Evolutionary conservation across 805 yeast genomes (phyloP).

Genomic region (Maudiozyma turicensis): DNA sequence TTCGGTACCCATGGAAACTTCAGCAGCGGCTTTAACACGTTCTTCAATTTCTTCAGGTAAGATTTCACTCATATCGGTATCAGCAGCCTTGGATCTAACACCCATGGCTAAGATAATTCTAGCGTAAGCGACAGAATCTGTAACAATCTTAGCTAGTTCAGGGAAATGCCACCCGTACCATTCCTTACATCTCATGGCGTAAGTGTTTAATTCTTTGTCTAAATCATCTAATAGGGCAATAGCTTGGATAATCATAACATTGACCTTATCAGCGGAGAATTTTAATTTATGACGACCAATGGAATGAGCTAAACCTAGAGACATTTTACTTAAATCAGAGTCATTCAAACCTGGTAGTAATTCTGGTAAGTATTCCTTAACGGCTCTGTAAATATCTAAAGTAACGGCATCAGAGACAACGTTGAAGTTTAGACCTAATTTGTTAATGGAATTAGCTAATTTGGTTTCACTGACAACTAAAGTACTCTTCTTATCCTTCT

Average conservation of each 20-base stretch:
- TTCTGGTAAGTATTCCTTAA: conserved; percentile 88
- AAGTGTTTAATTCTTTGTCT: conserved; percentile 95
- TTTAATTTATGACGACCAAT: conserved; percentile 97
- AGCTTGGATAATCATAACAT: conserved; percentile 98
- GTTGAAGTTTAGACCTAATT: conserved; percentile 76
- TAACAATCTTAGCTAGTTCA: conserved; percentile 93
- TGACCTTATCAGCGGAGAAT: conserved; percentile 96
- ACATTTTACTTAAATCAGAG: conserved; percentile 81
- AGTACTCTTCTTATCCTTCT: conserved; percentile 74
- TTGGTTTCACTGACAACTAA: conserved; percentile 91
- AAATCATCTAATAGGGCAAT: conserved; percentile 93
- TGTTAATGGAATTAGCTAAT: conserved; percentile 92
- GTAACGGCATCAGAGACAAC: conserved; percentile 94
- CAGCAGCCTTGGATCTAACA: conserved; percentile 80
- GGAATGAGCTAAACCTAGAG: conserved; percentile 96
- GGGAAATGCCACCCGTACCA: conserved; percentile 99
- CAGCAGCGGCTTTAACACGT: conserved; percentile 87
- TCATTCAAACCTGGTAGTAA: conserved; percentile 89
- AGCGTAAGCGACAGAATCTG: conserved; percentile 93
- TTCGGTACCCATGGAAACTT: conserved; percentile 99
- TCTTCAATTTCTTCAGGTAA: conserved; percentile 90
- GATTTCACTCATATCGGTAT: conserved; percentile 80
- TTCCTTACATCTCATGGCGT: conserved; percentile 98
- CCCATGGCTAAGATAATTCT: conserved; percentile 93
- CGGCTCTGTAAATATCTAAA: conserved; percentile 88